Evolutionary conservation across 2,329 filamentous ascomycete species (phyloP), one percentile per base, ranked within the genome.

Genomic region (Penicillium corylophilum): DNA sequence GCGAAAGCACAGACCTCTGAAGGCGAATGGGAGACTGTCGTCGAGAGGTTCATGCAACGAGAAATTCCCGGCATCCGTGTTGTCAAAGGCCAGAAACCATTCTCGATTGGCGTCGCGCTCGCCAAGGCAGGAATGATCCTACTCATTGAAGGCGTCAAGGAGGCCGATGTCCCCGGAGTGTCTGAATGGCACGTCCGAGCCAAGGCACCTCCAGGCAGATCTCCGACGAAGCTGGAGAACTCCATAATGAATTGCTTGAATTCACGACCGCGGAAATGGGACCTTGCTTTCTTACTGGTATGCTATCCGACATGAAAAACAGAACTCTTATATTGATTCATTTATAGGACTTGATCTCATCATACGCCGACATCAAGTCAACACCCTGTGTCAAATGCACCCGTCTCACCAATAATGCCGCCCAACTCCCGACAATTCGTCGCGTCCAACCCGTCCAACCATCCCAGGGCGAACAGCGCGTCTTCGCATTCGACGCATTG

Each of bases 291-390:
- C 61, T 57, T 73, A 38, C 53, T 74, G 47, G 71, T 74, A 56
- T 56, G 71, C 15, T 23, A 2, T 22, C 8, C 10, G 24, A 22
- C 23, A 20, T 20, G 5, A 22, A 46, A n/a, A 28, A 18, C 15
- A n/a, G 13, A n/a, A 23, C 24, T 20, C 16, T 26, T 28, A 49
- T 48, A 15, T 45, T 57, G 23, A 61, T 38, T 38, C 47, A 33
- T 46, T 8, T 8, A 23, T 42, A 77, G 74, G 71, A 74, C 45
- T 74, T 74, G 67, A 70, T 75, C 9, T 62, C 68, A 24, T 72
- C 74, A 18, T 77, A 75, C 55, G 56, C 67, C 12, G 66, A 73
- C 49, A 63, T 76, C 51, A 75, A 71, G 41, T 64, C 68, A 26
- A 70, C 65, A 2, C 63, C 68, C 15, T 77, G 74, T 50, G 52